These are phyloP conservation scores for Eutrema heterophyllum DNA, from an alignment of 345 rosid genomes.

Conservation along the genomic window DNA sequence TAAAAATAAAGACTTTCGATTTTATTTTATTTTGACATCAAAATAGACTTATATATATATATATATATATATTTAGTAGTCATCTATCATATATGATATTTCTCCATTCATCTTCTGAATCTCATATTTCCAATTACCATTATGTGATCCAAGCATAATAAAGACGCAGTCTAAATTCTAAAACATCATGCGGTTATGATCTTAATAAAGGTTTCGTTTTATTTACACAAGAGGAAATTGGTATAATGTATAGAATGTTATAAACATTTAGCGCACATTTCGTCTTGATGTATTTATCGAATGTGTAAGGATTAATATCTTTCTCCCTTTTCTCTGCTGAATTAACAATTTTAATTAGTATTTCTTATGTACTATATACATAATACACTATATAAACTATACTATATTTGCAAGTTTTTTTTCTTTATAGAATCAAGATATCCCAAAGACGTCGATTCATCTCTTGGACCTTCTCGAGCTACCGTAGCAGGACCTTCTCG, in stretches of 20 bases:
- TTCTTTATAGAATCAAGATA: slow-evolving; percentile 20
- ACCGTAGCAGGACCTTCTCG: slow-evolving; percentile 54
- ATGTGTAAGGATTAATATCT: neutral
- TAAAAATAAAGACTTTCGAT: too few relatives aligned
- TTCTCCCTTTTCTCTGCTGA: neutral
- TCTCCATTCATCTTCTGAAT: too few relatives aligned
- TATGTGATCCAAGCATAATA: neutral
- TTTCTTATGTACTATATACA: neutral
- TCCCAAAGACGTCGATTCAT: neutral
- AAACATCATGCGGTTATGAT: neutral
- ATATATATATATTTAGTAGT: too few relatives aligned
- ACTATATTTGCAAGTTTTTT: neutral
- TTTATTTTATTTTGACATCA: too few relatives aligned
- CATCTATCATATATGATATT: too few relatives aligned
- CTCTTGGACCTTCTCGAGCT: slow-evolving; percentile 62
- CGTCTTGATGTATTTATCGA: neutral
- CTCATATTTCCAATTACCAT: neutral
- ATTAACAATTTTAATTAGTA: neutral
- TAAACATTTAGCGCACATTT: neutral
- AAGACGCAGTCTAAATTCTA: neutral
- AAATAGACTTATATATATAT: too few relatives aligned
- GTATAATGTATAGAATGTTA: neutral
- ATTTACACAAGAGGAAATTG: neutral
- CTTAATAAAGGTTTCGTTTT: neutral
- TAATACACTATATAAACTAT: neutral